Evolutionary conservation across 108 stramenopile genomes (phyloP).

Genomic region (Skeletonema tropicum): DNA sequence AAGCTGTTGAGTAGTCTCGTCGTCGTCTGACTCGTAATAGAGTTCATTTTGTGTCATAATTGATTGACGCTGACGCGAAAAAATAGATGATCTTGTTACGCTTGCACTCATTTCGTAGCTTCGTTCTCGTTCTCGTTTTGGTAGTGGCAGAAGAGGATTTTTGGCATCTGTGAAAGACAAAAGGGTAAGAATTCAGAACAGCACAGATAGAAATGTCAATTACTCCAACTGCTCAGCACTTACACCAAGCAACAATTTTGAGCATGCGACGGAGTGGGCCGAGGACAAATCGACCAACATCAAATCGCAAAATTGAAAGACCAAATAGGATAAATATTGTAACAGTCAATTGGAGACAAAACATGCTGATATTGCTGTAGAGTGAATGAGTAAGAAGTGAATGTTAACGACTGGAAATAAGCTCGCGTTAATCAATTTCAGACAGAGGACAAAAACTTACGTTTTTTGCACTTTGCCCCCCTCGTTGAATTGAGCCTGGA

Average conservation of each 20-base stretch:
- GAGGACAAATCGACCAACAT: constrained; percentile 77
- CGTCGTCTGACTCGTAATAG: constrained; percentile 18
- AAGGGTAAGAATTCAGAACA: neutral
- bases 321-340: constrained; percentile 55
- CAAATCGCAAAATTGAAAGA: constrained; percentile 65
- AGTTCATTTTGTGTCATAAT: constrained; percentile 18
- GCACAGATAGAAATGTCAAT: neutral
- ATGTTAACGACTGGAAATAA: constrained; percentile 2
- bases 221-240: constrained; percentile 23
- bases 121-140: constrained; percentile 14
- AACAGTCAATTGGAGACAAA: constrained; percentile 56
- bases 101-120: neutral
- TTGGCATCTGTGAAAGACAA: constrained; percentile 53
- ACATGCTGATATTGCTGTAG: constrained; percentile 34
- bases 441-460: constrained; percentile 39
- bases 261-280: constrained; percentile 82
- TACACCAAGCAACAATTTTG: constrained; percentile 80
- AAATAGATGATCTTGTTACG: neutral
- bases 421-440: neutral
- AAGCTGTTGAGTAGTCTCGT: constrained; percentile 38
- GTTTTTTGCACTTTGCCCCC: constrained; percentile 13
- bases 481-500: constrained; percentile 47
- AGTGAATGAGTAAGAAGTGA: neutral
- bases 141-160: constrained; percentile 63
- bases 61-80: constrained; percentile 23